Percentiles rank a stretch among this genome's conserved stretches.
These are phyloP conservation scores for Coemansia javaensis DNA, from an alignment of 192 early-diverging fungal genomes.

Conservation along the genomic window DNA sequence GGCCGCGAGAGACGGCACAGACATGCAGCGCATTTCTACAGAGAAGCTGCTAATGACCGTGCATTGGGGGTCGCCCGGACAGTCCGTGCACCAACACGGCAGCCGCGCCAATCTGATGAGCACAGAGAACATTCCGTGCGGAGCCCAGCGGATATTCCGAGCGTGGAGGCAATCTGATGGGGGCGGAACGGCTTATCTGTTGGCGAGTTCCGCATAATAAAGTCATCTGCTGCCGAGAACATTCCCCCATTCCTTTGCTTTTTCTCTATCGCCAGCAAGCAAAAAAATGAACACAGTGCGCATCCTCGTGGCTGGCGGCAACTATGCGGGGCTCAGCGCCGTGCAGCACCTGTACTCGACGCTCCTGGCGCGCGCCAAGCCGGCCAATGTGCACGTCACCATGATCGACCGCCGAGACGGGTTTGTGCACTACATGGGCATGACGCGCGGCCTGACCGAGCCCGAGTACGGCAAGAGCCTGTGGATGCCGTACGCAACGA, in stretches of 20 bases:
- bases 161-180: no score
- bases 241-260: background rate
- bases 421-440: slow-evolving; percentile 54
- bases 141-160: no score
- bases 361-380: slow-evolving; percentile 7
- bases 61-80: no score
- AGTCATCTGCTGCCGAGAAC: no score
- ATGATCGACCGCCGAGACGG: slow-evolving; percentile 55
- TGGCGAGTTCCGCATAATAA: no score
- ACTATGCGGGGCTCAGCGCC: slow-evolving; percentile 41
- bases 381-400: slow-evolving; percentile 35
- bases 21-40: no score
- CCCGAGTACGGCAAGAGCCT: slow-evolving; percentile 47
- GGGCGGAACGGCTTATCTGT: no score
- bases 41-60: no score
- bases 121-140: no score
- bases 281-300: background rate
- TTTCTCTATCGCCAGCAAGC: background rate
- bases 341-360: slow-evolving; percentile 18
- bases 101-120: no score
- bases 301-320: slow-evolving; percentile 40
- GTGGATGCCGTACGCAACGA: slow-evolving; percentile 51
- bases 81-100: no score
- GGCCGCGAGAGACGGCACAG: no score
- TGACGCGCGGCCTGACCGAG: slow-evolving; percentile 45